Conservation (phyloP, 805 yeast genomes). For the Ogataea zsoltii region DNA sequence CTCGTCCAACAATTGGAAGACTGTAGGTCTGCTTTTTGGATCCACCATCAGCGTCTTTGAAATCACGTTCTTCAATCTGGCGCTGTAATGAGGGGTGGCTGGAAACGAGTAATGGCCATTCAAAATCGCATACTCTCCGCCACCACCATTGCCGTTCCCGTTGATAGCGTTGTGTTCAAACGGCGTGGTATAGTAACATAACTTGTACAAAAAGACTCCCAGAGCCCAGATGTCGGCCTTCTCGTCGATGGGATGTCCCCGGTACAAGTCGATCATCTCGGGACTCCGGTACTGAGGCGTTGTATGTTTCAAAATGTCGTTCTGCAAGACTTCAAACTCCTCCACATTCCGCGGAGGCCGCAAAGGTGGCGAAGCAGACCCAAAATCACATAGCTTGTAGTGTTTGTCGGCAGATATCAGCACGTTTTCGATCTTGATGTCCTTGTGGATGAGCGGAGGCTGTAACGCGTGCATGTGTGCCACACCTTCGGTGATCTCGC, state of each 20-base stretch:
- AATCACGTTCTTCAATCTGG: conserved; percentile 63
- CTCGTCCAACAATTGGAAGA: conserved; percentile 69
- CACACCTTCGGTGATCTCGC: conserved; percentile 69
- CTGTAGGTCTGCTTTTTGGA: conserved; percentile 73
- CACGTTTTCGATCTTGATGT: conserved; percentile 81
- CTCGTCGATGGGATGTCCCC: conserved; percentile 73
- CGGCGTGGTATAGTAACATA: conserved; percentile 82
- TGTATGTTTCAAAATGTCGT: conserved; percentile 74
- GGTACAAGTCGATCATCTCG: conserved; percentile 75
- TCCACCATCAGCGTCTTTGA: conserved; percentile 60
- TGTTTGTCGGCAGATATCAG: conserved; percentile 57
- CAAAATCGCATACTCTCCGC: conserved; percentile 64
- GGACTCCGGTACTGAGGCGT: conserved; percentile 87
- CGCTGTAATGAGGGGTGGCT: conserved; percentile 56
- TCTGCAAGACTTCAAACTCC: conserved; percentile 59
- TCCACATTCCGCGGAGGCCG: conserved; percentile 63
- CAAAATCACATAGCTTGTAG: conserved; percentile 79
- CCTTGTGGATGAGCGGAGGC: conserved; percentile 77
- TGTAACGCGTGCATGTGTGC: conserved; percentile 73
- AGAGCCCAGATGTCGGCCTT: conserved; percentile 86
- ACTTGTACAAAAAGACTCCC: conserved; percentile 73
- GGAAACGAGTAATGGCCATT: conserved; percentile 56
- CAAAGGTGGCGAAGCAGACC: conserved; percentile 68
- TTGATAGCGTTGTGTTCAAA: conserved; percentile 55
- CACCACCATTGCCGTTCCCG: conserved; percentile 36